Evolutionary conservation across 2,329 filamentous ascomycete genomes (phyloP).

Genomic region (Ophiocordyceps sinensis): DNA sequence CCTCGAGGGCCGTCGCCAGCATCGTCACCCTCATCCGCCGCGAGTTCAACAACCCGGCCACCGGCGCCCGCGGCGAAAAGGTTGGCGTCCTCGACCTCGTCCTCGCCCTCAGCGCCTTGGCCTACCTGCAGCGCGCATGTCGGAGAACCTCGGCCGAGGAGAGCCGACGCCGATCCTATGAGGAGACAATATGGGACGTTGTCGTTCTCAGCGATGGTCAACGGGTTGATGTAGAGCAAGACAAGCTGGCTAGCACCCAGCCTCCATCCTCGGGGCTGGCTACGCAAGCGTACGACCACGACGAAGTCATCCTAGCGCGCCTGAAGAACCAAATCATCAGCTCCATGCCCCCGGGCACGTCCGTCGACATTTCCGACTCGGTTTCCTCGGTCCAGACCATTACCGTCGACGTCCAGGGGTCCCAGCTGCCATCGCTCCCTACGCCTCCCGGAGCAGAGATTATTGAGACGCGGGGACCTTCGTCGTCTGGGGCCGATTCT

Average conservation of each 20-base stretch:
- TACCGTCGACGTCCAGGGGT: slow-evolving; percentile 46
- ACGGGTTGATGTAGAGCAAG: slow-evolving; percentile 34
- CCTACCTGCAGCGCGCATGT: slow-evolving; percentile 45
- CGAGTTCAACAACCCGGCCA: slow-evolving; percentile 50
- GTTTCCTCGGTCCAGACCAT: slow-evolving; percentile 48
- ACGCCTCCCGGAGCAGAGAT: slow-evolving; percentile 45
- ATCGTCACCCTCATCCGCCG: slow-evolving; percentile 49
- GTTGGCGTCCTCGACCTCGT: slow-evolving; percentile 48
- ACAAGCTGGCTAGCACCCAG: slow-evolving; percentile 10
- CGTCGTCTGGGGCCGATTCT: slow-evolving; percentile 4
- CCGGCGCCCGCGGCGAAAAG: slow-evolving; percentile 41
- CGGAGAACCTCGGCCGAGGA: slow-evolving; percentile 36
- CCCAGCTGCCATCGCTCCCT: slow-evolving; percentile 32
- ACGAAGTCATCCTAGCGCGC: slow-evolving; percentile 26
- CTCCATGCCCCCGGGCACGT: slow-evolving; percentile 38
- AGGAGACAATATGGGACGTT: slow-evolving; percentile 52
- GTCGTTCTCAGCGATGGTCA: slow-evolving; percentile 46
- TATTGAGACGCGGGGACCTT: slow-evolving; percentile 28
- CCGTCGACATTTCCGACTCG: slow-evolving; percentile 45
- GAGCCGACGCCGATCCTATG: slow-evolving; percentile 27
- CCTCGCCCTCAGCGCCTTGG: slow-evolving; percentile 44
- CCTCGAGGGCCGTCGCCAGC: slow-evolving; percentile 50
- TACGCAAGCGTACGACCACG: slow-evolving; percentile 9
- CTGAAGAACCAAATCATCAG: slow-evolving; percentile 40
- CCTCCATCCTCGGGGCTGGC: background rate